Conservation (phyloP, 2,329 filamentous ascomycete genomes). For the Arthroderma sp. region DNA sequence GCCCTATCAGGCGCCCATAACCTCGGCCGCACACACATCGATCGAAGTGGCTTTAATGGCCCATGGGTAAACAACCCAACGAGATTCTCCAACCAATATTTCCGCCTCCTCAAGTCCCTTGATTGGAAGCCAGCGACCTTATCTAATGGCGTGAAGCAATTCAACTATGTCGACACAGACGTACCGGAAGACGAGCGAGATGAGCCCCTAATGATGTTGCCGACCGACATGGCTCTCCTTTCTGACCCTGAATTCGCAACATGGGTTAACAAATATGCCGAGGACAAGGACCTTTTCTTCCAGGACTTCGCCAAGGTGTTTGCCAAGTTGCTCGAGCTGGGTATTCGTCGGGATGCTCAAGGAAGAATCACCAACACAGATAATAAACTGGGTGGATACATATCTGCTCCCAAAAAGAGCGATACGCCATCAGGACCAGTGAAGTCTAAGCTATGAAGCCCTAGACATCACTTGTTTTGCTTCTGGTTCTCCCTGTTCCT, state of each 20-base stretch:
- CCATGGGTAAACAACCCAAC: conserved; percentile 50
- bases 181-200: conserved; percentile 27
- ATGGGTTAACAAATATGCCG: conserved; percentile 47
- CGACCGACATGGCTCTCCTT: conserved; percentile 48
- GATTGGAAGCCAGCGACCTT: conserved; percentile 44
- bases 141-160: conserved; percentile 42
- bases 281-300: conserved; percentile 50
- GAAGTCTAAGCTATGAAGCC: not conserved
- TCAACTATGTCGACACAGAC: conserved; percentile 47
- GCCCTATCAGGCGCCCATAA: conserved; percentile 45
- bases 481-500: conserved; percentile 6
- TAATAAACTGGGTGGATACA: conserved; percentile 44
- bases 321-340: conserved; percentile 48
- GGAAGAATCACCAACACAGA: conserved; percentile 44
- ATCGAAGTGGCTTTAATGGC: conserved; percentile 45
- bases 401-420: conserved; percentile 45
- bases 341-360: conserved; percentile 41
- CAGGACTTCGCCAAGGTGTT: conserved; percentile 47
- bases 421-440: conserved; percentile 17
- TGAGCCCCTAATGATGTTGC: conserved; percentile 53
- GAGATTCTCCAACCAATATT: conserved; percentile 46
- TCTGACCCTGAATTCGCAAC: conserved; percentile 40
- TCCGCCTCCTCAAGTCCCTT: conserved; percentile 38
- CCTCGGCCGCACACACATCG: conserved; percentile 42
- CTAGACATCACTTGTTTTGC: not conserved